These are phyloP conservation scores for Xylariaceae sp. DNA, from an alignment of 2,329 filamentous ascomycete species.

Conservation along the genomic window DNA sequence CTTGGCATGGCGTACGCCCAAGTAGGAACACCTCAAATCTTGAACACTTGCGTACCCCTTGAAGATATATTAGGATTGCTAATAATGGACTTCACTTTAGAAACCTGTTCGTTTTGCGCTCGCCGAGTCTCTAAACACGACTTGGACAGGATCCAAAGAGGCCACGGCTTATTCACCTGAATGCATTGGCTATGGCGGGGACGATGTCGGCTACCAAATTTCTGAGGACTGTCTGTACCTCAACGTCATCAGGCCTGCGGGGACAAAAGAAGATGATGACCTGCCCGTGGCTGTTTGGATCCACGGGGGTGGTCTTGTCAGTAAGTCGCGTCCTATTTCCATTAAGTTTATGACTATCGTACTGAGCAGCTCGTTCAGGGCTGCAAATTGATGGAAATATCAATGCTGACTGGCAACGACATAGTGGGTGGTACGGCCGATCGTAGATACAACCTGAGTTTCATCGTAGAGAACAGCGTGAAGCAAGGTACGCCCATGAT, in stretches of 20 bases:
- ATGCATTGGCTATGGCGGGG: constrained; percentile 42
- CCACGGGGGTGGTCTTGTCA: constrained; percentile 37
- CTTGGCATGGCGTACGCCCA: constrained; percentile 51
- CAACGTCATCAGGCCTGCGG: constrained; percentile 28
- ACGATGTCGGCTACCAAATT: constrained; percentile 16
- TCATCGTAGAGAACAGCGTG: constrained; percentile 48
- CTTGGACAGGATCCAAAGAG: constrained; percentile 34
- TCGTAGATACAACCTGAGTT: constrained; percentile 55
- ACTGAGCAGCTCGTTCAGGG: neutral
- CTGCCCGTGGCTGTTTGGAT: constrained; percentile 57
- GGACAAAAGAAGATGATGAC: constrained; percentile 13
- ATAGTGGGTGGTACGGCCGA: constrained; percentile 32
- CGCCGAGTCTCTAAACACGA: constrained; percentile 42
- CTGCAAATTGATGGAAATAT: too few species aligned
- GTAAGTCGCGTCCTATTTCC: neutral
- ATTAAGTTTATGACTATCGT: neutral
- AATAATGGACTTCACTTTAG: too few species aligned
- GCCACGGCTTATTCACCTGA: constrained; percentile 39
- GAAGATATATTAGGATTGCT: too few species aligned
- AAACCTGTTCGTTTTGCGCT: constrained; percentile 38
- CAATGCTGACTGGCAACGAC: neutral
- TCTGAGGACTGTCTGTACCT: constrained; percentile 31
- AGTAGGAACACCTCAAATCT: constrained; percentile 33
- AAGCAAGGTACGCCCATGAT: constrained; percentile 44
- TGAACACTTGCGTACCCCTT: neutral